Conservation (phyloP, 345 rosid species). For the Geranium rotundifolium region DNA sequence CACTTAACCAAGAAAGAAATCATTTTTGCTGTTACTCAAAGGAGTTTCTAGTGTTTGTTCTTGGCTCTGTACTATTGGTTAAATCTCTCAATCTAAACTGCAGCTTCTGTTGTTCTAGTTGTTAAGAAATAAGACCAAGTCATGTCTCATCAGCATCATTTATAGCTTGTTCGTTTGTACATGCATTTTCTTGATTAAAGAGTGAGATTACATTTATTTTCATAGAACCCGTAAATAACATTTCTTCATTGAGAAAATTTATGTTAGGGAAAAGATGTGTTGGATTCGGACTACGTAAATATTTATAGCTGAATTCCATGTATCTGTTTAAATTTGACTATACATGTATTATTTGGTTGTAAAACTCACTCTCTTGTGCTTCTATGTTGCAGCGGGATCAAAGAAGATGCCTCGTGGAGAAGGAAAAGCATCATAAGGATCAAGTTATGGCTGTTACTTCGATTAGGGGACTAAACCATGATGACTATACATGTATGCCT, state of each 20-base stretch:
- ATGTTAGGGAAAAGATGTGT: background rate
- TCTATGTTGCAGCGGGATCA: slow-evolving; percentile 39
- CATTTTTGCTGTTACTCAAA: too few species aligned
- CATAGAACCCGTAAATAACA: background rate
- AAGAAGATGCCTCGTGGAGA: slow-evolving; percentile 79
- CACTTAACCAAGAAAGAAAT: too few species aligned
- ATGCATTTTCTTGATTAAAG: background rate
- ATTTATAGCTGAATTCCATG: background rate
- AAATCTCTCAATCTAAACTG: too few species aligned
- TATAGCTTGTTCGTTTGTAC: background rate
- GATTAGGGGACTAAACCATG: background rate
- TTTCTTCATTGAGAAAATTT: background rate
- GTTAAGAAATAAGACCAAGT: background rate
- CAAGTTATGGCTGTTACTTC: background rate
- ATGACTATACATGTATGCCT: background rate
- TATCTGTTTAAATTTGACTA: background rate
- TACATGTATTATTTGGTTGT: background rate
- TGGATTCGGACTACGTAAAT: background rate
- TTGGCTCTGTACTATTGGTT: too few species aligned
- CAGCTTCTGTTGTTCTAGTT: too few species aligned
- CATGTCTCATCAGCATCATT: too few species aligned
- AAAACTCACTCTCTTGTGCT: background rate
- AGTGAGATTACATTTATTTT: background rate
- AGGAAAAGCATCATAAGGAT: slow-evolving; percentile 17
- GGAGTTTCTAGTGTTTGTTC: too few species aligned